Conservation (phyloP, 805 yeast species). For the Maudiozyma barnettii region DNA sequence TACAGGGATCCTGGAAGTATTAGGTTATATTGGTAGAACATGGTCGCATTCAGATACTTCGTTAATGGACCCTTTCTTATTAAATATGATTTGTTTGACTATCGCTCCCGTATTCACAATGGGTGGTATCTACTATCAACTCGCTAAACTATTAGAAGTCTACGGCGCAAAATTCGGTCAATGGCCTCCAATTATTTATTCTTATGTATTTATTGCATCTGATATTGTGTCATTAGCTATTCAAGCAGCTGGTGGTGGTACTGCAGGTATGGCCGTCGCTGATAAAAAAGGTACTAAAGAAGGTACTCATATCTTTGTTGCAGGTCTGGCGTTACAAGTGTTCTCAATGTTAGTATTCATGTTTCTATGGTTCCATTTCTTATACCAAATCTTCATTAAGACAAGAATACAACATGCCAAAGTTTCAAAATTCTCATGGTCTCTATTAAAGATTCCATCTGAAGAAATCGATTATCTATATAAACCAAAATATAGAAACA, state of each 20-base stretch:
- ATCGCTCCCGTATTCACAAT: conserved; percentile 76
- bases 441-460: conserved; percentile 13
- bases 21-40: conserved; percentile 59
- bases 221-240: conserved; percentile 56
- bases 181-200: conserved; percentile 29
- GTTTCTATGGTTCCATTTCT: conserved; percentile 39
- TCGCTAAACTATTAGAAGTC: conserved; percentile 57
- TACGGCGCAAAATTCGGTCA: conserved; percentile 47
- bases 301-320: conserved; percentile 47
- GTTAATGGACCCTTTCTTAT: conserved; percentile 37
- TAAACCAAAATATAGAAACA: conserved; percentile 18
- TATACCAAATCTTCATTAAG: conserved; percentile 31
- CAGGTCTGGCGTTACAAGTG: conserved; percentile 72
- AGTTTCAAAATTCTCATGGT: conserved; percentile 9
- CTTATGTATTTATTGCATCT: conserved; percentile 54
- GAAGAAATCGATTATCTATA: conserved; percentile 16
- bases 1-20: conserved; percentile 51
- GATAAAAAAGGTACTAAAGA: conserved; percentile 14
- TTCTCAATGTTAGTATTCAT: conserved; percentile 55
- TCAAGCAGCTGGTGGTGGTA: conserved; percentile 74
- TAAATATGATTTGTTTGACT: conserved; percentile 62
- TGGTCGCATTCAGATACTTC: conserved; percentile 33
- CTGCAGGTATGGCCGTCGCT: conserved; percentile 42
- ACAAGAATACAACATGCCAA: conserved; percentile 20
- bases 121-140: conserved; percentile 70